Conservation (phyloP, 2,329 filamentous ascomycete species). For the Fusarium tjaetaba region DNA sequence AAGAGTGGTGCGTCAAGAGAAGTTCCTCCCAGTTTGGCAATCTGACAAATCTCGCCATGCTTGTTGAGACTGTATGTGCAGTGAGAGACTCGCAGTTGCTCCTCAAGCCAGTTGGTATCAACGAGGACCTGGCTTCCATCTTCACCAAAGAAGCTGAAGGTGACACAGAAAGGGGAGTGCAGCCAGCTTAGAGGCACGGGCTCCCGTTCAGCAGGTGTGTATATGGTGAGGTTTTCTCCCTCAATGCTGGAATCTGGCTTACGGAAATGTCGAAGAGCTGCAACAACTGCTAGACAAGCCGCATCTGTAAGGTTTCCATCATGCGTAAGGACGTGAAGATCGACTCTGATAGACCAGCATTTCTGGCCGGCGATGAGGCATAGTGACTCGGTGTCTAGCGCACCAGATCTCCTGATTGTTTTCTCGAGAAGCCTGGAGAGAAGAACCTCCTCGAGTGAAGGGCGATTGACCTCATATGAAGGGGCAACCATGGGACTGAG, state of each 20-base stretch:
- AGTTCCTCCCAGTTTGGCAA: slow-evolving; percentile 88
- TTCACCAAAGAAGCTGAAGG: slow-evolving; percentile 84
- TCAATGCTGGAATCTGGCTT: slow-evolving; percentile 89
- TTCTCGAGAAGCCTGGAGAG: slow-evolving; percentile 92
- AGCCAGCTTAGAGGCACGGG: slow-evolving; percentile 90
- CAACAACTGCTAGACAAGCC: slow-evolving; percentile 85
- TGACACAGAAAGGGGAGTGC: slow-evolving; percentile 91
- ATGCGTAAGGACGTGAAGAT: slow-evolving; percentile 90
- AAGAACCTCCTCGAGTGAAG: slow-evolving; percentile 84
- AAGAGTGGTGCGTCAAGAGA: slow-evolving; percentile 83
- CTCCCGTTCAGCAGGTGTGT: slow-evolving; percentile 84
- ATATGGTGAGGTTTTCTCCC: slow-evolving; percentile 85
- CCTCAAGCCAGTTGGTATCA: slow-evolving; percentile 79
- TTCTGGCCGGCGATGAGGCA: slow-evolving; percentile 92
- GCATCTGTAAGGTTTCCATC: slow-evolving; percentile 92
- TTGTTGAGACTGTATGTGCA: slow-evolving; percentile 87
- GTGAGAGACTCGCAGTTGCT: slow-evolving; percentile 77
- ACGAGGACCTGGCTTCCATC: slow-evolving; percentile 73
- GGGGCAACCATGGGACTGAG: slow-evolving; percentile 93
- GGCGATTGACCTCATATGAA: slow-evolving; percentile 85
- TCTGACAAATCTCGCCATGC: slow-evolving; percentile 89
- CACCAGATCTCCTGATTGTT: slow-evolving; percentile 89
- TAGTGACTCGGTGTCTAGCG: slow-evolving; percentile 93
- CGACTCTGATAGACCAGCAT: slow-evolving; percentile 90
- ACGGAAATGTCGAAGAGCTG: slow-evolving; percentile 89